These are phyloP conservation scores for Yamadazyma blattariae DNA, from an alignment of 1,139 yeast species.

Conservation along the genomic window DNA sequence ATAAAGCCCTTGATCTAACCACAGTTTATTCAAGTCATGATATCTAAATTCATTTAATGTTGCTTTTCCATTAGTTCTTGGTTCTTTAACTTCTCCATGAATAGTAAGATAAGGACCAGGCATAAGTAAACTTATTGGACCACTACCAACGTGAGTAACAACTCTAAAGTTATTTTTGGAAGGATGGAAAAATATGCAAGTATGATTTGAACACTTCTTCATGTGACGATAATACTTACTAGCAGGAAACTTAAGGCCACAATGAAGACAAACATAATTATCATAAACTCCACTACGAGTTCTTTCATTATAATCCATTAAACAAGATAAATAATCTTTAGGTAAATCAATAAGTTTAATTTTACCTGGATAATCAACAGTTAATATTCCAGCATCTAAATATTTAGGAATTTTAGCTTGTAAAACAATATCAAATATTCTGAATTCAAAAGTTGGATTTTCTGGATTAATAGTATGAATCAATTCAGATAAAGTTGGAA, in stretches of 20 bases:
- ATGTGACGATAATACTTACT: slow-evolving; percentile 20
- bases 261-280: slow-evolving; percentile 31
- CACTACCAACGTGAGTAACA: slow-evolving; percentile 28
- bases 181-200: slow-evolving; percentile 48
- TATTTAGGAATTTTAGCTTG: slow-evolving; percentile 27
- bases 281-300: slow-evolving; percentile 20
- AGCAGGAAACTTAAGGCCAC: slow-evolving; percentile 23
- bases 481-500: slow-evolving; percentile 13
- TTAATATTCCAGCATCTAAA: slow-evolving; percentile 21
- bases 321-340: slow-evolving; percentile 28
- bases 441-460: slow-evolving; percentile 21
- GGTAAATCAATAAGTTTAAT: slow-evolving; percentile 41
- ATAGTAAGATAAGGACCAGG: slow-evolving; percentile 68
- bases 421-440: slow-evolving; percentile 22
- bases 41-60: slow-evolving; percentile 51
- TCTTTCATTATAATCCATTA: slow-evolving; percentile 21
- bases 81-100: slow-evolving; percentile 69
- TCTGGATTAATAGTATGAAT: slow-evolving; percentile 3
- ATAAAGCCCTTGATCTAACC: slow-evolving; percentile 55
- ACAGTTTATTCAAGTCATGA: slow-evolving; percentile 51
- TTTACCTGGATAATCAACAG: slow-evolving; percentile 37
- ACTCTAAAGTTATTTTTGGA: slow-evolving; percentile 33
- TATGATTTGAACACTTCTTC: slow-evolving; percentile 22
- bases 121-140: slow-evolving; percentile 29
- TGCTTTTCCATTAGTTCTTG: slow-evolving; percentile 52